Evolutionary conservation across 306 rosid genomes (phyloP), one percentile per base, ranked within the genome.

Genomic region (Cucurbita argyrosperma): DNA sequence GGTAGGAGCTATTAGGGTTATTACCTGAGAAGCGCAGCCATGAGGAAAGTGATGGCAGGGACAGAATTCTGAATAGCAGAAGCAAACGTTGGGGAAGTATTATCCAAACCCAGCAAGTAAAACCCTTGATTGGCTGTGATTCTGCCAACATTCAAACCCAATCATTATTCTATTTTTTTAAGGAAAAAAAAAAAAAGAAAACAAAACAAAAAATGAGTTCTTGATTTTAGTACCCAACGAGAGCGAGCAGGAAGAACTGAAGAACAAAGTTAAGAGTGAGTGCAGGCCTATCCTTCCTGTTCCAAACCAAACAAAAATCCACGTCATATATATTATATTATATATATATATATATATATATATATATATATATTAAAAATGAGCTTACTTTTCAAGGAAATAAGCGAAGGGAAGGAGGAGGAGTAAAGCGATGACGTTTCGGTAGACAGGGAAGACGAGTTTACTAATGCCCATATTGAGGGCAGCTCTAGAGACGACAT

Each of bases 91-190:
- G 99, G 99, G 1, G 99, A 83, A 38, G 97, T 94, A 87, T 94
- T 89, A 81, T 94, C 99, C 78, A 94, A 82, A 1, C 99, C 99
- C 78, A 94, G 90, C 87, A 94, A 88, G 88, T 94, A 94, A 83
- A 91, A 94, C 42, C 97, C 99, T 79, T 94, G 99, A 82, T 94
- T 94, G 14, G 99, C 97, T 45, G 99, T 94, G 10, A 94, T 91
- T 80, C 99, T 94, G 91, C 75, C 23, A 11, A 60, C 11, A 52
- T 16, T 30, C 35, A 30, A 30, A 30, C 35, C 3, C 3, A 30
- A 30, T 30, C 35, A 30, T 30, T 30, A 30, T 30, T 30, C 35
- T 30, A 30, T 30, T 60, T 60, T 21, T 21, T 21, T 21, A 21
- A 21, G 23, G 23, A 21, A 21, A 21, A 21, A 21, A 21, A 21